Conservation (phyloP, 148 eudicot genomes). For the Rhododendron simsii region DNA sequence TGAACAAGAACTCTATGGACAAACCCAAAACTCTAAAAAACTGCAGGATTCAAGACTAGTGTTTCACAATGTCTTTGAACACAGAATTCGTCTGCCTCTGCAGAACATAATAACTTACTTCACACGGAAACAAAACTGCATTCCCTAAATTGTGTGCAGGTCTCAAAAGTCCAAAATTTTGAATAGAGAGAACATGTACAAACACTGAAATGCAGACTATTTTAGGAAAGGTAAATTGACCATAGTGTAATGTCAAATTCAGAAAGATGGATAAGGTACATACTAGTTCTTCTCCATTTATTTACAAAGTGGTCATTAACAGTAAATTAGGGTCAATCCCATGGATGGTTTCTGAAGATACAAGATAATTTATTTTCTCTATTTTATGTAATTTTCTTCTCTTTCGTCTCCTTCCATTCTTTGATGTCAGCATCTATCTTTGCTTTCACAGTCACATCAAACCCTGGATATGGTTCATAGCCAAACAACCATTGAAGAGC, state of each 20-base stretch:
- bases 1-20: not conserved
- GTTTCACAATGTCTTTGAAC: not conserved
- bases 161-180: not conserved
- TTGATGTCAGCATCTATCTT: conserved; percentile 55
- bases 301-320: not conserved
- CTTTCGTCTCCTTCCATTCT: conserved; percentile 66
- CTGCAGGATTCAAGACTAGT: not conserved
- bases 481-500: conserved; percentile 49
- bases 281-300: not conserved
- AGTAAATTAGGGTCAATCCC: not conserved
- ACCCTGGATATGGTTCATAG: conserved; percentile 94
- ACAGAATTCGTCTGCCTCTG: not conserved
- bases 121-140: not conserved
- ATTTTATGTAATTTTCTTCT: conserved; percentile 37
- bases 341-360: not conserved
- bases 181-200: not conserved
- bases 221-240: not conserved
- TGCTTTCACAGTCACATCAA: conserved; percentile 50
- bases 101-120: not conserved
- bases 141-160: not conserved
- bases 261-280: not conserved
- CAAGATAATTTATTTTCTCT: not conserved
- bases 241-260: not conserved
- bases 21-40: not conserved
- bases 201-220: not conserved